Conservation (phyloP, 73 alveolate species). For the Paramecium tetraurelia region DNA sequence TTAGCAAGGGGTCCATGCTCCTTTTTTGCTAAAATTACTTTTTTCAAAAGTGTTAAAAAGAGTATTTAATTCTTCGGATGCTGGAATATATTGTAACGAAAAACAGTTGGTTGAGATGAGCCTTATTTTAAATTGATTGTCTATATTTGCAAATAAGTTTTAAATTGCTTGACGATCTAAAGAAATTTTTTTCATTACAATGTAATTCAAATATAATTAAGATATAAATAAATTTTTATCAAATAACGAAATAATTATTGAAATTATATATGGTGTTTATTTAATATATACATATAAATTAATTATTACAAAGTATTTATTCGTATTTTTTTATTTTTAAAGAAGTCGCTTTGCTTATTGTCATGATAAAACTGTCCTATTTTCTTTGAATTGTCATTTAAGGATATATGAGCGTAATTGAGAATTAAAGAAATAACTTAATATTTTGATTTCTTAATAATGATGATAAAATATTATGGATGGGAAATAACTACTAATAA, state of each 20-base stretch:
- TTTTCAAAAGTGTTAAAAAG: neutral
- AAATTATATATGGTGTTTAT: neutral
- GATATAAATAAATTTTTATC: neutral
- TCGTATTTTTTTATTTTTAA: neutral
- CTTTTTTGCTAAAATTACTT: neutral
- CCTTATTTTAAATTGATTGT: neutral
- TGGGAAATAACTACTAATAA: too few relatives aligned
- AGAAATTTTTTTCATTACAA: neutral
- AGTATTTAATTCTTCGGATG: neutral
- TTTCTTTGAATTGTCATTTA: neutral
- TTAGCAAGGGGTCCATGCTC: neutral
- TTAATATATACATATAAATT: neutral
- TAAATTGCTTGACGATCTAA: neutral
- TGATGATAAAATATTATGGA: neutral
- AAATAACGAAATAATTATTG: neutral
- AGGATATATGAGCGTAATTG: neutral
- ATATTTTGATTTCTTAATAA: neutral
- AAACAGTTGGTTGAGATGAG: neutral
- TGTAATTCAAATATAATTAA: neutral
- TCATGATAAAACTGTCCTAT: neutral
- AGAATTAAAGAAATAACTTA: neutral
- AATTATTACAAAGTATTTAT: neutral
- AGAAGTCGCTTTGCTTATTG: neutral
- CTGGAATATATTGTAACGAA: neutral
- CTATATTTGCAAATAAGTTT: neutral